A percentile compares a stretch with the other conserved stretches of the same genome.
Evolutionary conservation across 2,329 filamentous ascomycete species (phyloP).

Genomic region (Plectosphaerella plurivora): DNA sequence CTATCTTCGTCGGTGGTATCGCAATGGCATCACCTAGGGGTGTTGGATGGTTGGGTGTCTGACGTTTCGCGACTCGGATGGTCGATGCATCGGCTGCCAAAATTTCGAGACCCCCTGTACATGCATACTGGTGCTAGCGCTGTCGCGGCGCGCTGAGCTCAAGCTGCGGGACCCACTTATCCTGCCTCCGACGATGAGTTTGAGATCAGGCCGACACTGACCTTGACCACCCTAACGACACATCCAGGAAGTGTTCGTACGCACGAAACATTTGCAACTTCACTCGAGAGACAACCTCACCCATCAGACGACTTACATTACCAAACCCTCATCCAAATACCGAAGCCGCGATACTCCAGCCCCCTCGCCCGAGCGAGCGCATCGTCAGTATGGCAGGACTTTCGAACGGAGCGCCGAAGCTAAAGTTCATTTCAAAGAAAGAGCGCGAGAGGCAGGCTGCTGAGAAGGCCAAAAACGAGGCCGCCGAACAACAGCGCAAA

Average conservation of each 20-base stretch:
- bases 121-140: conserved; percentile 5
- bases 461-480: conserved; percentile 70
- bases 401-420: conserved; percentile 66
- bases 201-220: too few relatives aligned
- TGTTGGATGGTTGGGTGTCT: background rate
- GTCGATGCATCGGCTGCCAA: conserved; percentile 3
- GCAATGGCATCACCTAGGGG: conserved; percentile 1
- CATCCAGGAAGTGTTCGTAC: too few relatives aligned
- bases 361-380: too few relatives aligned
- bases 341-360: too few relatives aligned
- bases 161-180: too few relatives aligned
- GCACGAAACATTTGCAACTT: too few relatives aligned
- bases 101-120: conserved; percentile 11
- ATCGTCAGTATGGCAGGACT: background rate
- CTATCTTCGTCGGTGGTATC: background rate
- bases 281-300: too few relatives aligned
- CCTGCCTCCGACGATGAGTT: too few relatives aligned
- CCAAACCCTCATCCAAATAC: too few relatives aligned
- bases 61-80: conserved; percentile 1
- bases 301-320: too few relatives aligned
- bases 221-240: too few relatives aligned
- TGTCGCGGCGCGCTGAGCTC: background rate
- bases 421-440: conserved; percentile 80
- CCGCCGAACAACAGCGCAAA: conserved; percentile 50
- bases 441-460: conserved; percentile 76